Base-by-base conservation (phyloP, 2,329 filamentous ascomycete genomes). In the Botrytis sinoallii region DNA sequence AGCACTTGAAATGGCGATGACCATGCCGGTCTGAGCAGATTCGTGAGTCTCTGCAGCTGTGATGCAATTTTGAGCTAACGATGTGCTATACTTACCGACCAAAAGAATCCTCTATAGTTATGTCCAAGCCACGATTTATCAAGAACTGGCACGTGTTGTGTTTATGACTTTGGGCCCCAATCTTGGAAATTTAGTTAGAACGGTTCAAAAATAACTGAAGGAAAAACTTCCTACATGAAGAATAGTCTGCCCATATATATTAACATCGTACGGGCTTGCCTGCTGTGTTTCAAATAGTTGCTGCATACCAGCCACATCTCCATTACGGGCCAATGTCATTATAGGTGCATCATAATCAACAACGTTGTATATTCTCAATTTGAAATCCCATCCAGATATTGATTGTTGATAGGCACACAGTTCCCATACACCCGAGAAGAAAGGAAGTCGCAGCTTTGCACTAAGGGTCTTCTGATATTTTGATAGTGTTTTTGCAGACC, bases 121-220 rank as follows among this genome's bases (percentile, higher is more conserved):
- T 5, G 25, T 65, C 63, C 5, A 2, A 5, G 2, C 29, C 63
- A 35, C 46, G 42, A 8, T 65, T 10, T 35, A 65, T 16, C 6
- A 65, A 65, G 5, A 65, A 22, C 18, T 5, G 63, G 6, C 42
- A 65, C 32, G 1, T 0, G 0, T 22, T 6, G 2, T 32, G 8
- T 1, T 20, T 2, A 4, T 0, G 0, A 0, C 0, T 0, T 5
- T 0, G 0, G 6, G n/a, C 40, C 18, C n/a, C 61, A 3, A 0
- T 0, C 61, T 65, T 44, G 0, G 3, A 1, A 22, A 4, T 22
- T 32, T 4, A 46, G n/a, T 40, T 12, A 14, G 3, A 5, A 7
- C 1, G 2, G 20, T 46, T 46, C 9, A 10, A 65, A 20, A 1
- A 25, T 0, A 8, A 14, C 1, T 1, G 0, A 25, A 6, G 29